Percentiles rank a stretch among this genome's conserved stretches.
Conservation (phyloP, 108 stramenopile species). For the Pseudonitzschia multiseries region DNA sequence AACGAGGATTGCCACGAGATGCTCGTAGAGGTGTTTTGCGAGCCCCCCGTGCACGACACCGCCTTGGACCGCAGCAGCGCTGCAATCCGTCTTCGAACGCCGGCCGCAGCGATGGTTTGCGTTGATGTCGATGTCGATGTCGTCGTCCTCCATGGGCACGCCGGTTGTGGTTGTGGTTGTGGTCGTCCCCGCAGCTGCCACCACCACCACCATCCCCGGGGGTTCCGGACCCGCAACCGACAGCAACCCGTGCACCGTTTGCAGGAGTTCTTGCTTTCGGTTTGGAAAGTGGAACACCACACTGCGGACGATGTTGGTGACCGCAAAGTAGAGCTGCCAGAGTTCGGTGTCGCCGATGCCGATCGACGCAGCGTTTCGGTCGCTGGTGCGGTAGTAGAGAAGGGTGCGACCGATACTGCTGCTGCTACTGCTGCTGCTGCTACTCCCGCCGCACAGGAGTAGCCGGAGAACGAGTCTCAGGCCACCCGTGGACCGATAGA, state of each 20-base stretch:
- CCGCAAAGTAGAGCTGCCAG: constrained; percentile 9
- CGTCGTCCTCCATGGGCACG: neutral
- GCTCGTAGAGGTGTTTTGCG: constrained; percentile 4
- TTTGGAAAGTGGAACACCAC: neutral
- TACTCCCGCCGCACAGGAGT: neutral
- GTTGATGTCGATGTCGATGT: neutral
- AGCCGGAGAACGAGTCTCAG: constrained; percentile 1
- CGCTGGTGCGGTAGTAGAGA: neutral
- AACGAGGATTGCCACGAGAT: constrained; percentile 1
- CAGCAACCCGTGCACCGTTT: neutral
- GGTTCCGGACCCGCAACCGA: neutral
- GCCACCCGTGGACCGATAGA: neutral
- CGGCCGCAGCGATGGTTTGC: neutral
- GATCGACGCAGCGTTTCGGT: neutral
- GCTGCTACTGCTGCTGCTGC: neutral
- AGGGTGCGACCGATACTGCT: neutral
- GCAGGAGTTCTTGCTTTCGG: neutral
- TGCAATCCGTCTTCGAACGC: neutral
- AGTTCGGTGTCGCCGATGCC: neutral
- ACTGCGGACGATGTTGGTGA: neutral
- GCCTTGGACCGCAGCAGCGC: neutral
- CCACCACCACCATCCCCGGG: neutral
- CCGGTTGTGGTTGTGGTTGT: neutral
- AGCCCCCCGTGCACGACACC: neutral
- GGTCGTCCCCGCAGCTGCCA: neutral